A percentile compares a stretch with the other conserved stretches of the same genome.
phyloP scores from a whole-genome alignment of 306 rosid species.

The Gynostemma pentaphyllum region DNA sequence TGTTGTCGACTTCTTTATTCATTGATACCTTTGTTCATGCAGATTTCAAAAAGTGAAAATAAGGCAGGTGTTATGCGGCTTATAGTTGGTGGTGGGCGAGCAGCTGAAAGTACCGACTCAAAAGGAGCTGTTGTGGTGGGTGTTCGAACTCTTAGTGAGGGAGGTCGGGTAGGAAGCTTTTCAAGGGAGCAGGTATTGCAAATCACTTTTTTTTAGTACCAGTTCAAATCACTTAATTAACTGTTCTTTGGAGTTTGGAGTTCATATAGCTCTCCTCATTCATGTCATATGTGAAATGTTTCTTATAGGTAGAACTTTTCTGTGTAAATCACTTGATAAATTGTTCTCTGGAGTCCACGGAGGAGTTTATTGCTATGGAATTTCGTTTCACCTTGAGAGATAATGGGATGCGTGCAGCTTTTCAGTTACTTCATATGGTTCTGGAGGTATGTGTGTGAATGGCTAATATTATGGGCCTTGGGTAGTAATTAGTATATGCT shows the following conservation, averaged over 20 bases:
- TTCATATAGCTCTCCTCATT: conserved; percentile 20
- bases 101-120: conserved; percentile 66
- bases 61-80: conserved; percentile 96
- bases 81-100: conserved; percentile 97
- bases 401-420: conserved; percentile 96
- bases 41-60: conserved; percentile 87
- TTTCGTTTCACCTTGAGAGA: conserved; percentile 95
- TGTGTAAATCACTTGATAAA: conserved; percentile 93
- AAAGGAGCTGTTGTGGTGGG: conserved; percentile 98
- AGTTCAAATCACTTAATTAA: conserved; percentile 82
- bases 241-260: conserved; percentile 75
- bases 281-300: not conserved
- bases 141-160: conserved; percentile 98
- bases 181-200: conserved; percentile 87
- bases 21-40: conserved; percentile 1
- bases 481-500: not conserved
- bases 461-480: not conserved
- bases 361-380: conserved; percentile 96
- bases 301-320: conserved; percentile 89
- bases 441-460: conserved; percentile 54
- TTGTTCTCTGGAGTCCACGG: conserved; percentile 96
- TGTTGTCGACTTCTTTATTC: not conserved
- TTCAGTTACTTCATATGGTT: conserved; percentile 98
- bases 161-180: conserved; percentile 95
- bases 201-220: too few relatives aligned